Base-by-base conservation (phyloP, 371 early-diverging fungal genomes). In the Phascolomyces articulosus region DNA sequence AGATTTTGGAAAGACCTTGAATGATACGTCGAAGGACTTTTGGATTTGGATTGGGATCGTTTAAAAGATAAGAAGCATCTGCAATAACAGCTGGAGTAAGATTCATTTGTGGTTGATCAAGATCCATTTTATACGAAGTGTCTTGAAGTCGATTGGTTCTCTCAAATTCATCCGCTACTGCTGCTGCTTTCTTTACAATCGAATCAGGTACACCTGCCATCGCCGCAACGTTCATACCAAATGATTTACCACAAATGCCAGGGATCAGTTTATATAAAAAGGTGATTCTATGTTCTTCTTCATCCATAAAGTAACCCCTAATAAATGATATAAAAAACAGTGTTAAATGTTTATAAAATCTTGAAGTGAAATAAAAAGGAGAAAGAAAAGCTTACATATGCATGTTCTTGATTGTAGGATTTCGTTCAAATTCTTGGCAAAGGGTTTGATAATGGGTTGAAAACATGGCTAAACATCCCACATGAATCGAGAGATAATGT, bases 401-500 rank as follows among this genome's bases (percentile, higher is more conserved):
- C 82, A 82, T 87, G 69, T 87, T 76, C 9, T 79, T 77, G 40
- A 87, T 83, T 48, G 81, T 80, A 4, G 85, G 84, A 54, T 89
- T 83, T 9, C 85, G 79, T 60, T 86, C 85, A 67, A 96, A 91
- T 63, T 96, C 93, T 29, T 85, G 79, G 18, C 98, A 95, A 6
- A 99, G 80, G 40, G 91, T 89, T 31, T 95, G 95, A 69, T 99
- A 99, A 81, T 99, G 99, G 2, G 99, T 99, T 26, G 95, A 91
- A 79, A 99, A 99, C 47, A 99, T 75, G 4, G 95, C 94, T 55
- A 96, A 69, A 69, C 99, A 99, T 15, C 96, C 91, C 20, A 93
- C 85, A 38, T 91, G 87, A 0, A 89, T 86, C 18, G 93, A 85
- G 16, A 99, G 75, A 55, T 96, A 89, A 64, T 96, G 92, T 40